A percentile compares a stretch with the other conserved stretches of the same genome.
Evolutionary conservation across 2,329 filamentous ascomycete genomes (phyloP).

Genomic region (Trichoderma atroviride): DNA sequence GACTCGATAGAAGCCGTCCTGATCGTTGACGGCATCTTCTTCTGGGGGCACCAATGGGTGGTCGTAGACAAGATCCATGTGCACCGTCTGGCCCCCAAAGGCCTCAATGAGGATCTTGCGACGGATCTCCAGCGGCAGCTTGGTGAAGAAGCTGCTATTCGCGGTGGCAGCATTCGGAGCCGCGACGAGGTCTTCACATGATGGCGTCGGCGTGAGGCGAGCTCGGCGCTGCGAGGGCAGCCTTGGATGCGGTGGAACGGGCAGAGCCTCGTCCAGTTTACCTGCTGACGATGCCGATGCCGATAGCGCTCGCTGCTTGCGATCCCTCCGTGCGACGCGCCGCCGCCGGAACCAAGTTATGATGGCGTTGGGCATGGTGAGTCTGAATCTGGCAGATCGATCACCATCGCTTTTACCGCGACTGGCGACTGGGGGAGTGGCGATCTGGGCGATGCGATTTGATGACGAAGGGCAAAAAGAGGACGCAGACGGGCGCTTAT

Average conservation of each 20-base stretch:
- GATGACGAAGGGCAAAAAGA: background rate
- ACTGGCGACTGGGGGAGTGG: background rate
- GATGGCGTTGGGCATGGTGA: constrained; percentile 24
- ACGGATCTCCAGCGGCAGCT: constrained; percentile 41
- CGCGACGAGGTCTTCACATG: constrained; percentile 15
- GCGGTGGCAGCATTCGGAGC: constrained; percentile 6
- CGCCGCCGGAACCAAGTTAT: constrained; percentile 22
- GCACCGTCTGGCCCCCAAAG: constrained; percentile 32
- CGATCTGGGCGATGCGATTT: background rate
- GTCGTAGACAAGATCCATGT: constrained; percentile 34
- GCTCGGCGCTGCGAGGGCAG: constrained; percentile 20
- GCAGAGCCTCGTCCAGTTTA: background rate
- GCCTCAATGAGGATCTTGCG: constrained; percentile 35
- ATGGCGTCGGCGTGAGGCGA: constrained; percentile 23
- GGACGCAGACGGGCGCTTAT: background rate
- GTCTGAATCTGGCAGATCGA: background rate
- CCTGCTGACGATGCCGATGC: background rate
- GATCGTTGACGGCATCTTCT: background rate
- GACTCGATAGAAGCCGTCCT: background rate
- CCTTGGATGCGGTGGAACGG: constrained; percentile 13
- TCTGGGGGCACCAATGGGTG: constrained; percentile 21
- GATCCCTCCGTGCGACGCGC: constrained; percentile 13
- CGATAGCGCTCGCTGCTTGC: background rate
- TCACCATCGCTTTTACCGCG: constrained; percentile 1
- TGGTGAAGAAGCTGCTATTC: constrained; percentile 35